Percentiles rank a stretch among this genome's conserved stretches.
Evolutionary conservation across 306 rosid genomes (phyloP).

Genomic region (Lathyrus aphaca): DNA sequence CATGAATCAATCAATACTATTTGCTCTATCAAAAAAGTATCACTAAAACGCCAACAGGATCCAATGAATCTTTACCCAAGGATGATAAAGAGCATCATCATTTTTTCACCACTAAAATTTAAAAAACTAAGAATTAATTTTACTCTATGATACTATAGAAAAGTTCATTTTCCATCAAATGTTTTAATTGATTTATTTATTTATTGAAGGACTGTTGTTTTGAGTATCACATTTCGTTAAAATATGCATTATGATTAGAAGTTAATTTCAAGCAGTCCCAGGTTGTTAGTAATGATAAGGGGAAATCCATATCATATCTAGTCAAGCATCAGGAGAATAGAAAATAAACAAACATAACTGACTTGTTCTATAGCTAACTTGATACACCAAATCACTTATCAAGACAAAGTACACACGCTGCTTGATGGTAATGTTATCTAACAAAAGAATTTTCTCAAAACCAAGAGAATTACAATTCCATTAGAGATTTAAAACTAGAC

Average conservation of each 20-base stretch:
- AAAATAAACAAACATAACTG: slow-evolving; percentile 17
- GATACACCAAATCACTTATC: slow-evolving; percentile 17
- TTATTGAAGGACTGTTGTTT: too few species aligned
- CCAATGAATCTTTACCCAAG: background rate
- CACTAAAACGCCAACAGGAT: slow-evolving; percentile 12
- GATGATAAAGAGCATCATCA: background rate
- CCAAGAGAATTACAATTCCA: slow-evolving; percentile 24
- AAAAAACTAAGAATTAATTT: slow-evolving; percentile 4
- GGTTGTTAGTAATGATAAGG: slow-evolving; percentile 4
- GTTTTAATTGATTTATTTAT: too few species aligned
- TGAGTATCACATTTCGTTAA: too few species aligned
- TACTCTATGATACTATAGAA: slow-evolving; percentile 28
- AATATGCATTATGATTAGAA: slow-evolving; percentile 25
- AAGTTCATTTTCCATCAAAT: too few species aligned
- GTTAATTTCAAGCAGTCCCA: slow-evolving; percentile 17
- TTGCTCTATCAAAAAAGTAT: slow-evolving; percentile 21
- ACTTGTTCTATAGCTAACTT: slow-evolving; percentile 17
- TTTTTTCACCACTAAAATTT: background rate
- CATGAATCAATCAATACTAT: slow-evolving; percentile 5
- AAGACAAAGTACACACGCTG: slow-evolving; percentile 28
- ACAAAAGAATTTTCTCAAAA: slow-evolving; percentile 11
- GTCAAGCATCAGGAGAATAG: slow-evolving; percentile 10
- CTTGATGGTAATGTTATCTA: slow-evolving; percentile 23
- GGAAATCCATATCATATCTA: slow-evolving; percentile 7
- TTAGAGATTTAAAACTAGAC: slow-evolving; percentile 2